These are phyloP conservation scores for Blastocystis sp. DNA, from an alignment of 352 stramenopile genomes.

Conservation along the genomic window DNA sequence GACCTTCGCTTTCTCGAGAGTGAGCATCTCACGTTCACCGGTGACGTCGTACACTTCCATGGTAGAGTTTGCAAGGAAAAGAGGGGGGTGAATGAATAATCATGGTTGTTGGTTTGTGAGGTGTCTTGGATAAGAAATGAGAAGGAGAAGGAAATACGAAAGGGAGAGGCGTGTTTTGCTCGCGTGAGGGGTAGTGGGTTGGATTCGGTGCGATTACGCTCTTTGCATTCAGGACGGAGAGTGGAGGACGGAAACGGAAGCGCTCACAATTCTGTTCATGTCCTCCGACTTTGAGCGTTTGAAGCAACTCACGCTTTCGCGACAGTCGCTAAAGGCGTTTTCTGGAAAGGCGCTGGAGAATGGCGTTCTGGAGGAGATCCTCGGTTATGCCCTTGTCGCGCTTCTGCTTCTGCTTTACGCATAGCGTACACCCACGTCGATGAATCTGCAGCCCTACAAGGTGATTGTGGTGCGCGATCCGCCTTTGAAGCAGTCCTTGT, in stretches of 20 bases:
- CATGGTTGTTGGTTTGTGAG: no score
- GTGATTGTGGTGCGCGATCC: slow-evolving; percentile 58
- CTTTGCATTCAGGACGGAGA: no score
- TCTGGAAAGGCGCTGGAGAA: neutral
- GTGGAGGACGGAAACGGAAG: no score
- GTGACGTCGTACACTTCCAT: slow-evolving; percentile 68
- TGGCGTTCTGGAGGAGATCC: slow-evolving; percentile 50
- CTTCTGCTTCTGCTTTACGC: neutral
- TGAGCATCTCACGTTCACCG: slow-evolving; percentile 49
- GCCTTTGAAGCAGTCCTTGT: neutral
- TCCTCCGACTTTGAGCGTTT: neutral
- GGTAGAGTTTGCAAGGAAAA: no score
- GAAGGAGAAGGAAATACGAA: no score
- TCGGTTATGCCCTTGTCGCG: slow-evolving; percentile 40
- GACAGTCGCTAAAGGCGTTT: neutral
- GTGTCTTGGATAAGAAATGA: no score
- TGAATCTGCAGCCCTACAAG: slow-evolving; percentile 58
- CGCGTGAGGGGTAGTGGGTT: no score
- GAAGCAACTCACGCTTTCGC: neutral
- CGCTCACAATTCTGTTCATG: neutral
- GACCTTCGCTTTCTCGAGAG: slow-evolving; percentile 39
- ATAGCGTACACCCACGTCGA: slow-evolving; percentile 54
- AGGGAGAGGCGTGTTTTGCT: no score
- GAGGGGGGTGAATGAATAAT: no score
- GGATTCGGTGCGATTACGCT: no score